A percentile compares a stretch with the other conserved stretches of the same genome.
Conservation (phyloP, 495 filamentous ascomycete genomes). For the Parachaetomium inaequale region DNA sequence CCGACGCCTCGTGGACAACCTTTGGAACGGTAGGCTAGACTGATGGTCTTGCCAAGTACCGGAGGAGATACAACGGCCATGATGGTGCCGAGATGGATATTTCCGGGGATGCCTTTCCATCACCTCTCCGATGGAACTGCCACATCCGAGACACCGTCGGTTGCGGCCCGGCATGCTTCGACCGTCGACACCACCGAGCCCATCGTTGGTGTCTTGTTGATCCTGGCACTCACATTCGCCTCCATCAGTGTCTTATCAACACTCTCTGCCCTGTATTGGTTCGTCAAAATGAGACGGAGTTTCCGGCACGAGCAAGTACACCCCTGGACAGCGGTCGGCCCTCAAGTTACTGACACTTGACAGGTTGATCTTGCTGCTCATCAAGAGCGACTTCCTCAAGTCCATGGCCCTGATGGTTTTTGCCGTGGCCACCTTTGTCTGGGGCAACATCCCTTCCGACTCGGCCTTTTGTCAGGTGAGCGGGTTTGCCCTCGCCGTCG, state of each 20-base stretch:
- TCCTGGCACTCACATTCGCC: conserved; percentile 35
- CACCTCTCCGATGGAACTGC: neutral
- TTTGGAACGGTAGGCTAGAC: conserved; percentile 21
- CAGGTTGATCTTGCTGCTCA: conserved; percentile 67
- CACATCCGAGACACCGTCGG: neutral
- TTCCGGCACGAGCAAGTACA: conserved; percentile 71
- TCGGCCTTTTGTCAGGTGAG: conserved; percentile 62
- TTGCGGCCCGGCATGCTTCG: neutral
- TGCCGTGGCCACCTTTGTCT: conserved; percentile 51
- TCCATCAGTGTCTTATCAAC: conserved; percentile 52
- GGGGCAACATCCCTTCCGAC: conserved; percentile 44
- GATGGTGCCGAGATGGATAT: neutral
- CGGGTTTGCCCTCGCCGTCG: conserved; percentile 61
- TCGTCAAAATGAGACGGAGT: conserved; percentile 65
- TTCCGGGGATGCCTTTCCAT: neutral
- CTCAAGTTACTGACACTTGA: conserved; percentile 5
- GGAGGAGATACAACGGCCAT: conserved; percentile 5
- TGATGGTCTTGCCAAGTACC: conserved; percentile 16
- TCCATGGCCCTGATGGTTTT: conserved; percentile 62
- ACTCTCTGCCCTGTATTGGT: conserved; percentile 62
- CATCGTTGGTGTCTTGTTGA: conserved; percentile 18
- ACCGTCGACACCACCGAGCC: neutral
- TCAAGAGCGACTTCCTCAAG: conserved; percentile 67
- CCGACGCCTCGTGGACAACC: conserved; percentile 14
- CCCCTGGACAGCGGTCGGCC: neutral